Conservation (phyloP, 176 grass and related monocot species). For the Microstegium vimineum region DNA sequence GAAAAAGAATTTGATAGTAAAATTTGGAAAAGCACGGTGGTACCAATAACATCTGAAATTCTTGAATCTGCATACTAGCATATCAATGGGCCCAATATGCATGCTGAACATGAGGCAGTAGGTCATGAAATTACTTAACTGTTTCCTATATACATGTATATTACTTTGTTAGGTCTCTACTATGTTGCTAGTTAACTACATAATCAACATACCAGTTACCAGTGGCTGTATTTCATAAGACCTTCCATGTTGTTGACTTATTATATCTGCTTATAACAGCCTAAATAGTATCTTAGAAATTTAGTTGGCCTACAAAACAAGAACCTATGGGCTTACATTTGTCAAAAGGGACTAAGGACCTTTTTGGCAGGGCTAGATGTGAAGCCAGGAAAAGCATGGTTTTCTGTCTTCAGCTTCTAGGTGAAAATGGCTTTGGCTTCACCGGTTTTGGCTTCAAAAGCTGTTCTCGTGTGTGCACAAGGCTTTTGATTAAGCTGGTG, state of each 20-base stretch:
- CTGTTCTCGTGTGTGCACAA: not conserved
- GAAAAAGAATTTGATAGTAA: not conserved
- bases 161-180: not conserved
- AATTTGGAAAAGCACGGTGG: not conserved
- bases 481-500: not conserved
- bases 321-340: not conserved
- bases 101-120: not conserved
- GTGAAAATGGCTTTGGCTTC: not conserved
- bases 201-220: conserved; percentile 1
- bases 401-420: not conserved
- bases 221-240: not conserved
- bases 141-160: conserved; percentile 12
- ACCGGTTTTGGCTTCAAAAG: not conserved
- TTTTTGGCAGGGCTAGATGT: not conserved
- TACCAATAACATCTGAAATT: conserved; percentile 4
- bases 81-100: not conserved
- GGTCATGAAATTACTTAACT: not conserved
- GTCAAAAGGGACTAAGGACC: not conserved
- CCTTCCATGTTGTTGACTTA: conserved; percentile 1
- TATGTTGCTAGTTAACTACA: conserved; percentile 4
- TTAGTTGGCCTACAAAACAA: not conserved
- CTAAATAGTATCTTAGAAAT: conserved; percentile 1
- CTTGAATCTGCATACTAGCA: not conserved
- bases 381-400: not conserved
- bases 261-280: not conserved